phyloP scores from a whole-genome alignment of 176 grass and related monocot species.

The Stipa capillata region DNA sequence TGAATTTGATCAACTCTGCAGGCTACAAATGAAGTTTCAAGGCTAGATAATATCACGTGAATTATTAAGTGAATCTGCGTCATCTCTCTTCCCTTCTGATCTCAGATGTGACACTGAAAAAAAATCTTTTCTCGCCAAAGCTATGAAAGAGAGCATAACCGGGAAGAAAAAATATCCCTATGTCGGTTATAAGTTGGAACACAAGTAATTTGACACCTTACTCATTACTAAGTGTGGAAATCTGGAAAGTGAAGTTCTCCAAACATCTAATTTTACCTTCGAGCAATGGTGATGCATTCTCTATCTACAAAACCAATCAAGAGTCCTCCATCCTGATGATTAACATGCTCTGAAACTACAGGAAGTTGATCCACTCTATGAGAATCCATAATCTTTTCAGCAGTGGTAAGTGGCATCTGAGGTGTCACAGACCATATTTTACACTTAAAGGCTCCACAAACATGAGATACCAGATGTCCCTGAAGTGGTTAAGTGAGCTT shows the following conservation, averaged over 20 bases:
- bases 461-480: constrained; percentile 40
- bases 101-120: constrained; percentile 18
- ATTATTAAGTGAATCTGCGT: neutral
- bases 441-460: constrained; percentile 39
- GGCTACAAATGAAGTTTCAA: neutral
- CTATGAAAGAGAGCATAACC: constrained; percentile 34
- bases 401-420: constrained; percentile 42
- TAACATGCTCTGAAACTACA: constrained; percentile 48
- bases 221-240: neutral
- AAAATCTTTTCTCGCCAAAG: constrained; percentile 40
- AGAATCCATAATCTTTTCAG: constrained; percentile 75
- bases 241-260: neutral
- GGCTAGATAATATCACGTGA: neutral
- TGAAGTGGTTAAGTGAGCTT: too few species aligned
- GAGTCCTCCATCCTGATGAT: neutral
- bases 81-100: constrained; percentile 18
- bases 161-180: neutral
- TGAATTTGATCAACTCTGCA: neutral
- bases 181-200: neutral
- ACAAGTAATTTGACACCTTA: neutral
- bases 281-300: constrained; percentile 56
- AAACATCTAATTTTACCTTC: constrained; percentile 39
- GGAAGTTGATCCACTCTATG: constrained; percentile 48
- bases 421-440: constrained; percentile 48
- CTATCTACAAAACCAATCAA: constrained; percentile 66